These are phyloP conservation scores for Daldinia bambusicola DNA, from an alignment of 495 filamentous ascomycete species.

Conservation along the genomic window DNA sequence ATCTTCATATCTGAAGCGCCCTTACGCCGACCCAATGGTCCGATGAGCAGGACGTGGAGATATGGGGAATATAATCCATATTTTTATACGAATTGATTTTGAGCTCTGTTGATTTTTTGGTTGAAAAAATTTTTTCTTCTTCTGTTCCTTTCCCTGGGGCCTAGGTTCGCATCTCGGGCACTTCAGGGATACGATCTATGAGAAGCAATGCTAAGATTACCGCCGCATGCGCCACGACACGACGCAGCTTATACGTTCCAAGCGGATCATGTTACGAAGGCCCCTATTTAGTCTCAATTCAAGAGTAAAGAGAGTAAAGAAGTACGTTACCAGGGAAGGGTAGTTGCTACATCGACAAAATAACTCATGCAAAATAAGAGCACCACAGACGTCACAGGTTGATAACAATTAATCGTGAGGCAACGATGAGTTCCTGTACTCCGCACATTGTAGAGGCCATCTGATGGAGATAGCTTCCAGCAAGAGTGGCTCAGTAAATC, in stretches of 20 bases:
- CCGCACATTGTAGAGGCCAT: constrained; percentile 22
- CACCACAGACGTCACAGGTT: constrained; percentile 16
- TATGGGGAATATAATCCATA: constrained; percentile 25
- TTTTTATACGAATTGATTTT: constrained; percentile 28
- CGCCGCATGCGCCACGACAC: constrained; percentile 35
- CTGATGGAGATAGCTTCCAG: constrained; percentile 19
- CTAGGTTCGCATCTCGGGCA: constrained; percentile 25
- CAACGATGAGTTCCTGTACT: constrained; percentile 11
- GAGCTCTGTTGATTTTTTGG: constrained; percentile 5
- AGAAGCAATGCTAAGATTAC: constrained; percentile 18
- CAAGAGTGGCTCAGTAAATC: constrained; percentile 12
- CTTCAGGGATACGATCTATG: constrained; percentile 22
- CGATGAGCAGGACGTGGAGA: constrained; percentile 30
- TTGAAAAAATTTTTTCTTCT: neutral
- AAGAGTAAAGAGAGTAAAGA: neutral
- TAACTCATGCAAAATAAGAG: constrained; percentile 16
- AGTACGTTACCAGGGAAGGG: constrained; percentile 10
- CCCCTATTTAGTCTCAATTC: constrained; percentile 12
- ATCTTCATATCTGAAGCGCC: constrained; percentile 31
- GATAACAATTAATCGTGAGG: constrained; percentile 12
- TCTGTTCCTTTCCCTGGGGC: neutral
- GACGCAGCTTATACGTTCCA: constrained; percentile 13
- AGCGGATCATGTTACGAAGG: constrained; percentile 15
- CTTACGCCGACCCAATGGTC: constrained; percentile 18
- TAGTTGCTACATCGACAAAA: constrained; percentile 16